Conservation (phyloP, 2,329 filamentous ascomycete species). For the Colletotrichum eleusines region DNA sequence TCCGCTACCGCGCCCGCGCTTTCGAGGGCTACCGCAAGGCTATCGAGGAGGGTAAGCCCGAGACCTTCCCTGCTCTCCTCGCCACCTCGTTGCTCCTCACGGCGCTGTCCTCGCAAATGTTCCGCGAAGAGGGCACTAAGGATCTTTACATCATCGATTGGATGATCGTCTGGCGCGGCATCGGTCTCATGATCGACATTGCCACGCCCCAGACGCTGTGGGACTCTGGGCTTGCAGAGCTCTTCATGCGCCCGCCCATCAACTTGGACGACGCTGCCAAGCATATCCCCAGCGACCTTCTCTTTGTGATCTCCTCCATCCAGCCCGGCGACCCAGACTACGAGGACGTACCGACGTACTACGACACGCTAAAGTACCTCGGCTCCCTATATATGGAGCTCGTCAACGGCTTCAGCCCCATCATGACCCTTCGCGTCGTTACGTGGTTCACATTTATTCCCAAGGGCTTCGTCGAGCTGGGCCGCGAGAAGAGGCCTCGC, state of each 20-base stretch:
- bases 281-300: slow-evolving; percentile 61
- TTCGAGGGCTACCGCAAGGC: slow-evolving; percentile 66
- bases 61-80: slow-evolving; percentile 63
- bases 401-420: slow-evolving; percentile 56
- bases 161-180: slow-evolving; percentile 68
- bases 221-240: slow-evolving; percentile 58
- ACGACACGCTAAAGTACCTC: slow-evolving; percentile 61
- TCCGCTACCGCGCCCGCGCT: slow-evolving; percentile 61
- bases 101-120: slow-evolving; percentile 62
- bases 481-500: slow-evolving; percentile 56
- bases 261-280: slow-evolving; percentile 56
- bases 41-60: slow-evolving; percentile 59
- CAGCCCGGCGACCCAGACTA: slow-evolving; percentile 57
- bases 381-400: slow-evolving; percentile 66
- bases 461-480: slow-evolving; percentile 57
- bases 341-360: slow-evolving; percentile 55
- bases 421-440: slow-evolving; percentile 63
- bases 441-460: slow-evolving; percentile 67
- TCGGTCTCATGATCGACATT: slow-evolving; percentile 61
- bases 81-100: slow-evolving; percentile 65
- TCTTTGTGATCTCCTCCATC: slow-evolving; percentile 63
- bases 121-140: slow-evolving; percentile 59
- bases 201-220: slow-evolving; percentile 49
- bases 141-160: slow-evolving; percentile 67
- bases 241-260: slow-evolving; percentile 64